A percentile compares a stretch with the other conserved stretches of the same genome.
Conservation (phyloP, 176 grass and related monocot genomes). For the Eragrostis curvula region DNA sequence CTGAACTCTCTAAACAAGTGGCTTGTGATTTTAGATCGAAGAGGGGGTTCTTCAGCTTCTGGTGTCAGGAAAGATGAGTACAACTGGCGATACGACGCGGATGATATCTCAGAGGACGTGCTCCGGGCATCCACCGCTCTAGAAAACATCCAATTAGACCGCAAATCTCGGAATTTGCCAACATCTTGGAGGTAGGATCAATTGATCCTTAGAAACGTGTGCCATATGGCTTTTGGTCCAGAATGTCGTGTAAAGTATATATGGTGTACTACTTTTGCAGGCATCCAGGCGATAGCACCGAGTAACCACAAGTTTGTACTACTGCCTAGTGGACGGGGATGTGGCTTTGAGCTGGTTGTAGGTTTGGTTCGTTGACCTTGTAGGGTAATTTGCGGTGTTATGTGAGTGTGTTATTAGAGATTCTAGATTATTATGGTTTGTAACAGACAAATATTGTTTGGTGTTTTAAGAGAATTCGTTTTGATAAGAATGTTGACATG, state of each 20-base stretch:
- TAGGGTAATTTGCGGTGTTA: neutral
- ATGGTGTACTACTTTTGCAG: conserved; percentile 21
- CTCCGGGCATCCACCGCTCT: conserved; percentile 71
- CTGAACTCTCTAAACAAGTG: conserved; percentile 12
- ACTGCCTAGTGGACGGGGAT: neutral
- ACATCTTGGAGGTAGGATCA: conserved; percentile 88
- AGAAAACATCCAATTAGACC: conserved; percentile 83
- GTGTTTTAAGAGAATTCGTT: too few relatives aligned
- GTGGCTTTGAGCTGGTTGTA: neutral
- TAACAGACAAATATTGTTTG: too few relatives aligned
- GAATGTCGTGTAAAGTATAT: neutral
- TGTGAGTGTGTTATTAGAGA: too few relatives aligned
- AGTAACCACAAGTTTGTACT: neutral
- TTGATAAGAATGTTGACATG: too few relatives aligned
- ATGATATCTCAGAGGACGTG: conserved; percentile 90
- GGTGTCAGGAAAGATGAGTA: conserved; percentile 88
- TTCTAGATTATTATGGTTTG: too few relatives aligned
- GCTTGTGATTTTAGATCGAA: conserved; percentile 53
- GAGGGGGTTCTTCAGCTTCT: conserved; percentile 59
- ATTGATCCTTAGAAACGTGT: neutral
- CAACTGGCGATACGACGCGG: conserved; percentile 84
- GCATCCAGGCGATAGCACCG: conserved; percentile 44
- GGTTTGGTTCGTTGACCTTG: neutral
- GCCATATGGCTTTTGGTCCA: neutral
- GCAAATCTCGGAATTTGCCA: conserved; percentile 76